These are phyloP conservation scores for Moesziomyces sp. DNA, from an alignment of 1,284 basidiomycete genomes.

Conservation along the genomic window DNA sequence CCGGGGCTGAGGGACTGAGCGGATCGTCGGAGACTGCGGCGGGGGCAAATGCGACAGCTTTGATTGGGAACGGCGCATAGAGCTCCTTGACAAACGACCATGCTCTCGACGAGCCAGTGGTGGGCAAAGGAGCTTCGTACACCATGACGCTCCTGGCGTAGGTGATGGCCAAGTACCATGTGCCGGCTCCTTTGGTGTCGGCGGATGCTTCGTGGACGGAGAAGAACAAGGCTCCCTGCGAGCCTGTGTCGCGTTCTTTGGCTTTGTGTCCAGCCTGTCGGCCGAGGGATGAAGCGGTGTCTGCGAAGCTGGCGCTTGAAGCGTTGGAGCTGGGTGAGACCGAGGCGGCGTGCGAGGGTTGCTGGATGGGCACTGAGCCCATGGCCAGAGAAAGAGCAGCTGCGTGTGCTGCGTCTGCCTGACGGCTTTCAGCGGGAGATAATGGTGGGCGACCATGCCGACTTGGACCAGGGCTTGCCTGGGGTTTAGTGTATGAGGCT, in stretches of 20 bases:
- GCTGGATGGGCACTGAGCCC: constrained; percentile 47
- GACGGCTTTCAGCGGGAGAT: background rate
- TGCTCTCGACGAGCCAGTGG: constrained; percentile 27
- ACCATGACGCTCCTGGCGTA: constrained; percentile 49
- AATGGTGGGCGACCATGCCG: background rate
- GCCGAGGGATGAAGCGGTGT: constrained; percentile 29
- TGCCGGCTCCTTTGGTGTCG: constrained; percentile 49
- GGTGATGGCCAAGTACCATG: constrained; percentile 57
- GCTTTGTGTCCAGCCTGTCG: constrained; percentile 24
- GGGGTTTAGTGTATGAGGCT: background rate
- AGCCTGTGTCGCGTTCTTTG: constrained; percentile 29
- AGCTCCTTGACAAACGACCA: constrained; percentile 56
- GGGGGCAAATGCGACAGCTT: constrained; percentile 45
- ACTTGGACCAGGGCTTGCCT: background rate
- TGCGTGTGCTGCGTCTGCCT: constrained; percentile 22
- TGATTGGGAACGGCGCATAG: constrained; percentile 49
- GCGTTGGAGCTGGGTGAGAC: constrained; percentile 19
- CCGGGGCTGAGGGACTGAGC: constrained; percentile 4
- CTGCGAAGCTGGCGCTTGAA: constrained; percentile 46
- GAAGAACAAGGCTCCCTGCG: constrained; percentile 52
- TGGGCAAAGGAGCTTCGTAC: constrained; percentile 50
- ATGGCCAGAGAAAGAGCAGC: constrained; percentile 28
- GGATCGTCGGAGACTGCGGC: constrained; percentile 26
- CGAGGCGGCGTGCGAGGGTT: constrained; percentile 15
- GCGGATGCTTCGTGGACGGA: constrained; percentile 49